phyloP scores from a whole-genome alignment of 352 stramenopile species.

The Globisporangium irregulare region DNA sequence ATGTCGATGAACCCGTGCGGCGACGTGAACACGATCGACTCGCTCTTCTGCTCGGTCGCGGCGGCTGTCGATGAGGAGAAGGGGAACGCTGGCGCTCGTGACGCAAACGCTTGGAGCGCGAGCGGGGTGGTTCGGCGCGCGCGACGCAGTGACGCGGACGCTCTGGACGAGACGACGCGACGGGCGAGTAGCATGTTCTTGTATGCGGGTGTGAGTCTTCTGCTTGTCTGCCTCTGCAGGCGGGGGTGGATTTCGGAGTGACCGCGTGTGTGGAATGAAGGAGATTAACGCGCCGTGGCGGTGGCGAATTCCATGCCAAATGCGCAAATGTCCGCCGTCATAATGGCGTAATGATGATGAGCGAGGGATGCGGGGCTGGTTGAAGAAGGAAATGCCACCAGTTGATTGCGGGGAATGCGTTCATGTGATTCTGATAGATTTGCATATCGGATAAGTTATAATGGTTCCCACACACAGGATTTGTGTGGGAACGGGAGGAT shows the following conservation, averaged over 20 bases:
- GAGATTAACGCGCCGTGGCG: not conserved
- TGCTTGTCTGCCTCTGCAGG: no score
- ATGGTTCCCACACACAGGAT: not conserved
- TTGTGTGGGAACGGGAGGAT: not conserved
- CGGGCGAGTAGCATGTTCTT: slow-evolving; percentile 25
- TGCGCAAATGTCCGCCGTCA: not conserved
- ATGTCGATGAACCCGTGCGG: slow-evolving; percentile 48
- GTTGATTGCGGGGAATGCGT: not conserved
- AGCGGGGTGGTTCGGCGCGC: slow-evolving; percentile 6
- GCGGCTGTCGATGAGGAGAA: not conserved
- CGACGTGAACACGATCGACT: slow-evolving; percentile 55
- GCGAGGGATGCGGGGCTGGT: not conserved
- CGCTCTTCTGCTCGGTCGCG: not conserved
- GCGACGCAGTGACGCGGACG: slow-evolving; percentile 14
- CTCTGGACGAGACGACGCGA: slow-evolving; percentile 19
- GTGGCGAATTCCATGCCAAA: not conserved
- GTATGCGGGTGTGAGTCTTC: no score
- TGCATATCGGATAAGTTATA: not conserved
- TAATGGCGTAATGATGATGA: not conserved
- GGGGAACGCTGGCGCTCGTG: not conserved
- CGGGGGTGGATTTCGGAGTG: not conserved
- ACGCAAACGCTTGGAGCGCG: not conserved
- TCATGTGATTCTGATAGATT: not conserved
- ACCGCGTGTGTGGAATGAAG: not conserved
- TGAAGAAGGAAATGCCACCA: not conserved